Conservation (phyloP, 306 rosid genomes). For the Rubus parviflorus region DNA sequence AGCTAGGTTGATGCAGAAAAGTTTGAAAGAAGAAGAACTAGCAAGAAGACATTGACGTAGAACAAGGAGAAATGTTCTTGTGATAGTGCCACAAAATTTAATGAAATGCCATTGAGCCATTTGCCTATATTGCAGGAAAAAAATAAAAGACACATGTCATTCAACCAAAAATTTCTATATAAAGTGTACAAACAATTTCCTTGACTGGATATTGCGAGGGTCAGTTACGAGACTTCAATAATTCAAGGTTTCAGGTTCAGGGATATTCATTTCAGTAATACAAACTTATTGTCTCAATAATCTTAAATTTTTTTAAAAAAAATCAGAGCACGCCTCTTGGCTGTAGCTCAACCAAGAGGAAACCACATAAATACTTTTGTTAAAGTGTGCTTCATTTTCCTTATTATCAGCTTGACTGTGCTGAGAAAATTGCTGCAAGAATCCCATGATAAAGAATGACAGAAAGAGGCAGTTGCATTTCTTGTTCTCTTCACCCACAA, state of each 20-base stretch:
- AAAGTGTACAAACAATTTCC: background rate
- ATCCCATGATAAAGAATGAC: background rate
- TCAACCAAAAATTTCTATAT: background rate
- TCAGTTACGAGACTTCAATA: background rate
- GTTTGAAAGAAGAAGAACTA: background rate
- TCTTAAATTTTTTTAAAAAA: background rate
- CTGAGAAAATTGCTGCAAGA: background rate
- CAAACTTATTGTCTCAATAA: background rate
- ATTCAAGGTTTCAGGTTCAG: background rate
- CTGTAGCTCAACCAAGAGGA: background rate
- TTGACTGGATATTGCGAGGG: background rate
- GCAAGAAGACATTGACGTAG: background rate
- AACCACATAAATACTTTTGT: background rate
- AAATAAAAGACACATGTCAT: no score
- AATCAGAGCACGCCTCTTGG: background rate
- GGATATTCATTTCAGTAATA: background rate
- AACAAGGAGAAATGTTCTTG: background rate
- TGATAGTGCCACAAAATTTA: background rate
- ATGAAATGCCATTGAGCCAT: background rate
- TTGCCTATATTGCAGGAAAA: background rate
- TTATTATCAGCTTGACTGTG: background rate
- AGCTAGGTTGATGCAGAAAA: background rate
- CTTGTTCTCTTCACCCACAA: conserved; percentile 9
- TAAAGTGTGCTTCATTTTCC: background rate
- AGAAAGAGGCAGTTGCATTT: conserved; percentile 15